Evolutionary conservation across 1,284 basidiomycete genomes (phyloP), one percentile per base, ranked within the genome.

Genomic region (Omphalotus olearius): DNA sequence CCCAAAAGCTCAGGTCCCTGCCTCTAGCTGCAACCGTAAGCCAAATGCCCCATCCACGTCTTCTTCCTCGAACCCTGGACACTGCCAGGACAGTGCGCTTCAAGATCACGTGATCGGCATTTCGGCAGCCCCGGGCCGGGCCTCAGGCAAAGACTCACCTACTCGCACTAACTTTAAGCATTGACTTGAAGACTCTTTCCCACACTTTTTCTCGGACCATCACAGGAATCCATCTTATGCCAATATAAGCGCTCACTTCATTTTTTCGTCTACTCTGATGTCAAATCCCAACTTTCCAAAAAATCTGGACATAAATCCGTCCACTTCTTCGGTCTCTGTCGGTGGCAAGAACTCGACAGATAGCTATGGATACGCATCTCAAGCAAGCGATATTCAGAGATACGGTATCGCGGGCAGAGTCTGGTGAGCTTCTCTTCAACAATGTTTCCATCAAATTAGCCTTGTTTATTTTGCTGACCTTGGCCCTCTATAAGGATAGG

Each of bases 341-440:
- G 30, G 30, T 10, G 30, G n/a, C 6, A 28, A 6, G 41, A 26
- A 2, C 13, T n/a, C 16, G 17, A 11, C 35, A 23, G 14, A 33
- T 18, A 33, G 2, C 6, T 36, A 30, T 55, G 42, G 30, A 14
- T 28, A 49, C 20, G 57, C 64, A 37, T 76, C 79, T 2, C 85
- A 89, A 60, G 65, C 71, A 54, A 65, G 70, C n/a, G 79, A 84
- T 5, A 88, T 91, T 52, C 65, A 71, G 16, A 70, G 69, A 48
- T 90, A 82, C 62, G 87, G 88, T 4, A 90, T 91, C 49, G 88
- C 87, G 10, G 86, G 87, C 28, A 72, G 85, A 64, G 79, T 89
- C 47, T 88, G 86, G 86, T 88, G 13, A 50, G 36, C 40, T 25
- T 46, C 35, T 25, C n/a, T 18, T 38, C 20, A 17, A 30, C 26